Conservation (phyloP, 176 grass and related monocot species). For the Carex parvula region DNA sequence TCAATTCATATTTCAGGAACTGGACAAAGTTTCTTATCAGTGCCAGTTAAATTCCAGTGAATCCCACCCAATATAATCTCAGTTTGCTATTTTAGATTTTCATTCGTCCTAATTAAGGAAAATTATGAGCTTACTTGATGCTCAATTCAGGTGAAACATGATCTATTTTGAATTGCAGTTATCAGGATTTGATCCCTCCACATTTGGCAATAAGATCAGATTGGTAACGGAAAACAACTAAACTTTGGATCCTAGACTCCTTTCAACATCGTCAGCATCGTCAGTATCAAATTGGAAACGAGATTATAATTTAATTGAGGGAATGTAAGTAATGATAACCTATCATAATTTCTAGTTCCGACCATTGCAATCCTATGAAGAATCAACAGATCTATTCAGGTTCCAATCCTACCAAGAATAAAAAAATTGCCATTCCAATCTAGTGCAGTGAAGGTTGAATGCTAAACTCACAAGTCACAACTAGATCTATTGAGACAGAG, state of each 20-base stretch:
- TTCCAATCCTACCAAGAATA: neutral
- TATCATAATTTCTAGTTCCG: neutral
- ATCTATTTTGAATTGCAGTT: neutral
- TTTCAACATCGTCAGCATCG: too few relatives aligned
- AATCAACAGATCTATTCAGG: neutral
- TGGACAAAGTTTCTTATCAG: neutral
- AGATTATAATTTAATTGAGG: neutral
- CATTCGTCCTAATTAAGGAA: neutral
- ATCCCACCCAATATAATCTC: neutral
- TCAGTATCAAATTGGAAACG: neutral
- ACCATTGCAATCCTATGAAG: neutral
- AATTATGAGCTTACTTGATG: neutral
- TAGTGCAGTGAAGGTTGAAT: neutral
- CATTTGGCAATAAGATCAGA: neutral
- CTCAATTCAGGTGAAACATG: neutral
- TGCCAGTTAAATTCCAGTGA: neutral
- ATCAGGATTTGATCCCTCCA: neutral
- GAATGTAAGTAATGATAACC: neutral
- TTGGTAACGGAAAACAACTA: neutral
- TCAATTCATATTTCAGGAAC: neutral
- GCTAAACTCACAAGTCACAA: neutral
- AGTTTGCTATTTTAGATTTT: constrained; percentile 10
- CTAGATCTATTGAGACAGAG: neutral
- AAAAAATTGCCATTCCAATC: neutral
- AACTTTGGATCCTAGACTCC: neutral